Evolutionary conservation across 371 early-diverging fungal genomes (phyloP).

Genomic region (Zopfochytrium polystomum): DNA sequence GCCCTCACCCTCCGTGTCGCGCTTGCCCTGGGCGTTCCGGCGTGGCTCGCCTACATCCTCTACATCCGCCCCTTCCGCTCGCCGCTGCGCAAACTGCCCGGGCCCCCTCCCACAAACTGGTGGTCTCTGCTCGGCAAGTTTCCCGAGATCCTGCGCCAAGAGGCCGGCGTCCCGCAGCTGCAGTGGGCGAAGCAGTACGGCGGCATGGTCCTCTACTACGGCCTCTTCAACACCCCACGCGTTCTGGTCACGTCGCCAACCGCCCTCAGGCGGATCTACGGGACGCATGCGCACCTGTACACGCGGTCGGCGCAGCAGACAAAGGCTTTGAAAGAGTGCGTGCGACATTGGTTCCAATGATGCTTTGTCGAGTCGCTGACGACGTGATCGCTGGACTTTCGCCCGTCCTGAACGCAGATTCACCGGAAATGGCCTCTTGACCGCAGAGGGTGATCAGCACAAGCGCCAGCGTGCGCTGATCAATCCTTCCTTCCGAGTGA

Average conservation of each 20-base stretch:
- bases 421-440: constrained; percentile 56
- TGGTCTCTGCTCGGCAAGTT: too few relatives aligned
- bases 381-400: neutral
- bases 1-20: too few relatives aligned
- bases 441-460: constrained; percentile 58
- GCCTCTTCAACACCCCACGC: constrained; percentile 50
- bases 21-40: too few relatives aligned
- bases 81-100: too few relatives aligned
- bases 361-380: neutral
- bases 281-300: constrained; percentile 52
- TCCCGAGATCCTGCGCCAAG: constrained; percentile 47
- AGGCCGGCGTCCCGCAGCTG: constrained; percentile 51
- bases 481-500: constrained; percentile 62
- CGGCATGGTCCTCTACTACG: constrained; percentile 48
- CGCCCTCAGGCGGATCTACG: constrained; percentile 52
- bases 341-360: neutral
- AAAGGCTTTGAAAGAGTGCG: constrained; percentile 25
- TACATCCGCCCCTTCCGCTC: too few relatives aligned
- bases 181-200: constrained; percentile 59
- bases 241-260: constrained; percentile 54
- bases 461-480: constrained; percentile 64
- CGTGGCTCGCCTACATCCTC: too few relatives aligned
- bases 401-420: constrained; percentile 13
- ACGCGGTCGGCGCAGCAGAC: constrained; percentile 28
- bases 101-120: too few relatives aligned